phyloP scores from a whole-genome alignment of 164 flowering plant genomes.

The Annona squamosa region DNA sequence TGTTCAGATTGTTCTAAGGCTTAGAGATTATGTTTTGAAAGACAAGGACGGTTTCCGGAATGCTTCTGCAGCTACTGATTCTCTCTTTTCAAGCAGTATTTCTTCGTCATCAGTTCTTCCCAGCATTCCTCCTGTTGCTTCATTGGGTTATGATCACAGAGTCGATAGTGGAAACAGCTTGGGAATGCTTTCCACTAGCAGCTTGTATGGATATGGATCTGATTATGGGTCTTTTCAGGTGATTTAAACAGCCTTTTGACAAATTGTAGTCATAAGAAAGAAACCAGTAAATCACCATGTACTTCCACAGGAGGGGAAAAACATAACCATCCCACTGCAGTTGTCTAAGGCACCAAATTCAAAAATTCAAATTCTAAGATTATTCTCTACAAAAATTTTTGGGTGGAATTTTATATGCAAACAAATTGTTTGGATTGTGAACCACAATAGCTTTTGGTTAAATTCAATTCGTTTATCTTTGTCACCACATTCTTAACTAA shows the following conservation, averaged over 20 bases:
- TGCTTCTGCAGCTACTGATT: conserved; percentile 35
- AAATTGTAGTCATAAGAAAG: neutral
- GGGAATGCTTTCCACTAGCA: conserved; percentile 53
- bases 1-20: conserved; percentile 79
- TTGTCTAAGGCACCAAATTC: neutral
- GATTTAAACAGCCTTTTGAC: conserved; percentile 13
- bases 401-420: too few species aligned
- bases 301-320: neutral
- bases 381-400: too few species aligned
- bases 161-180: conserved; percentile 30
- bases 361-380: neutral
- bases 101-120: conserved; percentile 45
- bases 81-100: conserved; percentile 38
- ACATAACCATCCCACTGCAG: neutral
- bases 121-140: conserved; percentile 40
- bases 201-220: conserved; percentile 69
- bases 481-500: too few species aligned
- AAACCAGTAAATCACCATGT: neutral
- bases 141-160: conserved; percentile 63
- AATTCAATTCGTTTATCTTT: too few species aligned
- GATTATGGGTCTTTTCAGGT: conserved; percentile 32
- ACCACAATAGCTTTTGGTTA: too few species aligned
- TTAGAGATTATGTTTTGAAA: conserved; percentile 77
- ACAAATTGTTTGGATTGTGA: too few species aligned
- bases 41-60: conserved; percentile 49